A percentile compares a stretch with the other conserved stretches of the same genome.
Conservation (phyloP, 345 rosid genomes). For the Ailanthus altissimus region DNA sequence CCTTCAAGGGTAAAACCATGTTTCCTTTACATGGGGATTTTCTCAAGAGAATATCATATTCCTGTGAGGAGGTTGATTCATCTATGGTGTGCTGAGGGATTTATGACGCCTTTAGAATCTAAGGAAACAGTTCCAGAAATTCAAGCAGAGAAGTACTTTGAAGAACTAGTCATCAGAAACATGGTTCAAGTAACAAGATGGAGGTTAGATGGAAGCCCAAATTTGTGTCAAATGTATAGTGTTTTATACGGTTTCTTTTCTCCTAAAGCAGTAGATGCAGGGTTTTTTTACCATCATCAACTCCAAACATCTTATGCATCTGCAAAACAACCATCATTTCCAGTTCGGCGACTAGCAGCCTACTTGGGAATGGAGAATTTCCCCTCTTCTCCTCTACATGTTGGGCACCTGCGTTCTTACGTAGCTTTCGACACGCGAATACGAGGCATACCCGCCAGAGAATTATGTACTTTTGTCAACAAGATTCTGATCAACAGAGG, state of each 20-base stretch:
- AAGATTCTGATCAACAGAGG: background rate
- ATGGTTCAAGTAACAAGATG: slow-evolving; percentile 36
- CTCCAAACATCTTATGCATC: background rate
- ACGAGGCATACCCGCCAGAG: background rate
- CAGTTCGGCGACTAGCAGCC: slow-evolving; percentile 24
- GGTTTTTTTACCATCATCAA: slow-evolving; percentile 23
- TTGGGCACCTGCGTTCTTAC: slow-evolving; percentile 25
- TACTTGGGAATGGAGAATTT: background rate
- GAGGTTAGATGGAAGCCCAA: slow-evolving; percentile 42
- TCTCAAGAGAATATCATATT: slow-evolving; percentile 32
- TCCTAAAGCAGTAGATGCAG: background rate
- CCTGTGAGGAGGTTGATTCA: slow-evolving; percentile 41
- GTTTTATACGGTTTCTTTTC: slow-evolving; percentile 18
- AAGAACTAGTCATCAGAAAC: too few species aligned
- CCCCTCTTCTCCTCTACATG: background rate
- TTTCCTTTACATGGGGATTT: slow-evolving; percentile 38
- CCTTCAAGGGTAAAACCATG: slow-evolving; percentile 24
- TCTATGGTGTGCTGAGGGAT: slow-evolving; percentile 45
- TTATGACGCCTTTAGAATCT: background rate
- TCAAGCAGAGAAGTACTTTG: slow-evolving; percentile 20
- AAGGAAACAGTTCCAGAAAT: slow-evolving; percentile 12
- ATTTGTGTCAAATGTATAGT: slow-evolving; percentile 24
- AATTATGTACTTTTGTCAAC: background rate
- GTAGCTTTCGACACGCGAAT: slow-evolving; percentile 15
- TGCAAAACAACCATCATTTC: background rate